These are phyloP conservation scores for Beauveria medogensis DNA, from an alignment of 2,329 filamentous ascomycete species.

Conservation along the genomic window DNA sequence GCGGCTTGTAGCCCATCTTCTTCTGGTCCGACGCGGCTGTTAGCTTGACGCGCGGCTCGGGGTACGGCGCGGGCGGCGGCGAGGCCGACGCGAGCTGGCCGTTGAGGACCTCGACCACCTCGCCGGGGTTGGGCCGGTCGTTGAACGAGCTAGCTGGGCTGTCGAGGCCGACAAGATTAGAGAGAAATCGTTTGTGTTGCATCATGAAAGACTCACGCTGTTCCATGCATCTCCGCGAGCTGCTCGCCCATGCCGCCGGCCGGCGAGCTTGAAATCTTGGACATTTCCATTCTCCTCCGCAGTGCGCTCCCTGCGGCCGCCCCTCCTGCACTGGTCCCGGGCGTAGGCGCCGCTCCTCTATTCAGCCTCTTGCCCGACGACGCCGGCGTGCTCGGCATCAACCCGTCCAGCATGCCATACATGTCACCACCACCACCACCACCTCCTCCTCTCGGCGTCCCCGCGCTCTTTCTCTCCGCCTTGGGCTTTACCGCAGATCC, in stretches of 20 bases:
- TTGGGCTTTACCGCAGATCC: constrained; percentile 23
- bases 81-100: constrained; percentile 59
- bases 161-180: background rate
- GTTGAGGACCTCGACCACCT: constrained; percentile 78
- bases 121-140: constrained; percentile 70
- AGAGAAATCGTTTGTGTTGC: background rate
- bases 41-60: constrained; percentile 73
- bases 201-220: constrained; percentile 18
- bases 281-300: constrained; percentile 25
- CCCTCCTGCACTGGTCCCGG: constrained; percentile 10
- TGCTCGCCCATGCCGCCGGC: constrained; percentile 25
- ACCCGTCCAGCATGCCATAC: constrained; percentile 72
- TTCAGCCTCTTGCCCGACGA: constrained; percentile 35
- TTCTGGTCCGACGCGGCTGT: constrained; percentile 82
- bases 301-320: constrained; percentile 18
- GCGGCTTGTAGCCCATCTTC: constrained; percentile 83
- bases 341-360: constrained; percentile 17
- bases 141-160: constrained; percentile 45
- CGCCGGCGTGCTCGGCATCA: constrained; percentile 56
- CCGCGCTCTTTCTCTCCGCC: constrained; percentile 51
- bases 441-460: constrained; percentile 57
- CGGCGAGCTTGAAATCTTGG: constrained; percentile 26
- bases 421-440: constrained; percentile 51
- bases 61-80: constrained; percentile 61
- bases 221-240: constrained; percentile 23